Evolutionary conservation across 192 early-diverging fungal genomes (phyloP).

Genomic region (Mortierella claussenii): DNA sequence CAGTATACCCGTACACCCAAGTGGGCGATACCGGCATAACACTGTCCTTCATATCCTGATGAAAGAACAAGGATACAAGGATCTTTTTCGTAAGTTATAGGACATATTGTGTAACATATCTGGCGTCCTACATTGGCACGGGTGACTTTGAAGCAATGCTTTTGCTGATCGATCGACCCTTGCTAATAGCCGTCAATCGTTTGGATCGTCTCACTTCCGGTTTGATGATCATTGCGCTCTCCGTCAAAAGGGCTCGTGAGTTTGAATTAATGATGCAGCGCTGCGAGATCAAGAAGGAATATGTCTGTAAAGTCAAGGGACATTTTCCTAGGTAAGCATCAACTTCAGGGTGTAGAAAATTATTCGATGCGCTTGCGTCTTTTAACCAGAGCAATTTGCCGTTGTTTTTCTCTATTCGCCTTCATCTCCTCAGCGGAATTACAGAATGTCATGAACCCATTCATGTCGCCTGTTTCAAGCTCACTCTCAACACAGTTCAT

Average conservation of each 20-base stretch:
- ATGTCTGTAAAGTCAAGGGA: slow-evolving; percentile 88
- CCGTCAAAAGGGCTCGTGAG: slow-evolving; percentile 64
- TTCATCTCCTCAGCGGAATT: slow-evolving; percentile 54
- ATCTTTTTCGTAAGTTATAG: slow-evolving; percentile 63
- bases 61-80: slow-evolving; percentile 66
- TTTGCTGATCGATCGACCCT: not conserved
- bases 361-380: not conserved
- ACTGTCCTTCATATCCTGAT: slow-evolving; percentile 76
- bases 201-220: slow-evolving; percentile 96
- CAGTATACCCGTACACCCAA: slow-evolving; percentile 85
- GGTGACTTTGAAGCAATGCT: not conserved
- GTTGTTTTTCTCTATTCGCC: too few relatives aligned
- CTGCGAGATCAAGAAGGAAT: slow-evolving; percentile 85
- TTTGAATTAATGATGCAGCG: slow-evolving; percentile 73
- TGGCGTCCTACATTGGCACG: too few relatives aligned
- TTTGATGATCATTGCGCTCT: slow-evolving; percentile 81
- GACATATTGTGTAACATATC: not conserved
- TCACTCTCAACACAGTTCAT: slow-evolving; percentile 89
- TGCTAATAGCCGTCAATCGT: slow-evolving; percentile 86
- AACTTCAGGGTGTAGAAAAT: not conserved
- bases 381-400: too few relatives aligned
- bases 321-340: slow-evolving; percentile 82
- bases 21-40: slow-evolving; percentile 91
- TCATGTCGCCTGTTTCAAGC: slow-evolving; percentile 83
- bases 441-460: slow-evolving; percentile 85